These are phyloP conservation scores for Osmanthus fragrans DNA, from an alignment of 257 asterid genomes.

Conservation along the genomic window DNA sequence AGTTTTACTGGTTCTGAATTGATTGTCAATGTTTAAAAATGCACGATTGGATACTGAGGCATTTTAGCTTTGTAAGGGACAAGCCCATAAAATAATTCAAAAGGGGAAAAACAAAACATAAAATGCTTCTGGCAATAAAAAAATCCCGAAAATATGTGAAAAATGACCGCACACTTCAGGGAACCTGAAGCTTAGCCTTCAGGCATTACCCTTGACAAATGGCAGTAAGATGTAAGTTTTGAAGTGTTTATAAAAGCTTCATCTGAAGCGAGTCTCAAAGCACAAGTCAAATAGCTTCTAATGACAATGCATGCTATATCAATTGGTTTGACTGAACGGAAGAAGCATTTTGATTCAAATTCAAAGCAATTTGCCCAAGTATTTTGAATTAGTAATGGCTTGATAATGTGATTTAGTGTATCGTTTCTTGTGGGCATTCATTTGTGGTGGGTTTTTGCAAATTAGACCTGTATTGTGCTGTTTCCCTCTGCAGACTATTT, in stretches of 20 bases:
- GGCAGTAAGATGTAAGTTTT: no score
- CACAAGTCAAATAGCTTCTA: neutral
- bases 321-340: neutral
- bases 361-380: neutral
- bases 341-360: neutral
- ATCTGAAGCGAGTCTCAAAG: neutral
- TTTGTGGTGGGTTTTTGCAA: neutral
- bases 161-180: no score
- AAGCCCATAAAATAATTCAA: no score
- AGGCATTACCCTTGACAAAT: no score
- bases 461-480: constrained; percentile 14
- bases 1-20: neutral
- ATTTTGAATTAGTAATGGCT: neutral
- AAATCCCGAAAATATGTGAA: no score
- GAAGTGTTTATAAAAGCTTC: no score
- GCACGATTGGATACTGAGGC: neutral
- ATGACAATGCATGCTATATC: neutral
- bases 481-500: constrained; percentile 12
- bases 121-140: neutral
- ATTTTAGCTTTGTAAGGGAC: no score
- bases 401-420: neutral
- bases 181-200: no score
- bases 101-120: no score
- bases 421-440: neutral
- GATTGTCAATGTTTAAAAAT: neutral